A percentile compares a stretch with the other conserved stretches of the same genome.
These are phyloP conservation scores for Apiospora aurea DNA, from an alignment of 2,329 filamentous ascomycete species.

Conservation along the genomic window DNA sequence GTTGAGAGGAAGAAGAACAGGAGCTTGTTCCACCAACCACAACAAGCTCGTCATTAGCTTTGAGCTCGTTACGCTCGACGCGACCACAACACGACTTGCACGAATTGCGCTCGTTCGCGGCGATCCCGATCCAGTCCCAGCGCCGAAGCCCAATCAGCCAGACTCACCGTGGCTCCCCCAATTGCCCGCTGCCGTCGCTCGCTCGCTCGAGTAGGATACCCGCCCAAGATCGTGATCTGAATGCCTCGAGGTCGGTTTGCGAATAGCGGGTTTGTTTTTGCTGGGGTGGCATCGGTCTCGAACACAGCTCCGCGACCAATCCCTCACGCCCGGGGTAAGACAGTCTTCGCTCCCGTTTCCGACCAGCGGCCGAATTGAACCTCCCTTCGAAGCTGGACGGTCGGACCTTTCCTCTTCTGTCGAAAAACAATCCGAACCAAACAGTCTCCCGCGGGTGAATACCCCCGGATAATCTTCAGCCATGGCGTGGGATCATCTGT, in stretches of 20 bases:
- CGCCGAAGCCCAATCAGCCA: background rate
- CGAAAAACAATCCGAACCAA: background rate
- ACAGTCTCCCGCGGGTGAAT: conserved; percentile 25
- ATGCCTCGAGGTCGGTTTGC: conserved; percentile 23
- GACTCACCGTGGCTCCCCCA: background rate
- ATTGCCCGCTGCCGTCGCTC: background rate
- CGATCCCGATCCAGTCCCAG: conserved; percentile 2
- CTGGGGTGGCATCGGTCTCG: conserved; percentile 17
- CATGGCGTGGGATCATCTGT: conserved; percentile 83
- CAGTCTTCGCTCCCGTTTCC: conserved; percentile 34
- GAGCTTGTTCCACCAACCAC: background rate
- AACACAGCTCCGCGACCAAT: conserved; percentile 25
- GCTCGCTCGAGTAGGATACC: background rate
- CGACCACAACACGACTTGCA: conserved; percentile 11
- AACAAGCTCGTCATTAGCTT: conserved; percentile 2
- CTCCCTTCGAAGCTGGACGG: conserved; percentile 21
- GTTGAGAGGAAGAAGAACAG: background rate
- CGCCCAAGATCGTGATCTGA: conserved; percentile 8
- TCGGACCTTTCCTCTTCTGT: conserved; percentile 21
- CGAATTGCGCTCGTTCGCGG: background rate
- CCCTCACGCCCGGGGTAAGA: conserved; percentile 30
- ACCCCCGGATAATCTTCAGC: conserved; percentile 31
- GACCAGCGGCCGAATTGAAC: conserved; percentile 38
- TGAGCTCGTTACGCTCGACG: background rate
- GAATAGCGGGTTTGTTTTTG: background rate